Conservation (phyloP, 2,329 filamentous ascomycete genomes). For the Cercospora sp. region DNA sequence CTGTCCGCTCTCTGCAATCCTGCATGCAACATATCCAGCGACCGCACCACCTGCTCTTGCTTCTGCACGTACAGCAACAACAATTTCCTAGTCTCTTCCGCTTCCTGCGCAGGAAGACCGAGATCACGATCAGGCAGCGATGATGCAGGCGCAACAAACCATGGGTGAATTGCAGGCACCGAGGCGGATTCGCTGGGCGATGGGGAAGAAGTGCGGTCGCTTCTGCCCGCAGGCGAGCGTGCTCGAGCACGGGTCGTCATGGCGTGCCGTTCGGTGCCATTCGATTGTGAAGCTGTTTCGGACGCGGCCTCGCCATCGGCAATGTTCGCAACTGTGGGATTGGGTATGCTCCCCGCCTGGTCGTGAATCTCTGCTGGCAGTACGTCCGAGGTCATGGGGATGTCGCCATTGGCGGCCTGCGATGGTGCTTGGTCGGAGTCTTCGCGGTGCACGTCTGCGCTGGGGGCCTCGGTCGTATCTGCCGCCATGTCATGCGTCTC, state of each 20-base stretch:
- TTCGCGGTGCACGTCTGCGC: background rate
- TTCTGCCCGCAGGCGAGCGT: slow-evolving; percentile 41
- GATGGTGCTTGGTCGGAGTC: background rate
- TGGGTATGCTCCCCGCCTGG: slow-evolving; percentile 3
- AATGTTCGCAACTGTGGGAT: slow-evolving; percentile 26
- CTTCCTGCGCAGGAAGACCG: slow-evolving; percentile 70
- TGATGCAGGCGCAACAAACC: slow-evolving; percentile 66
- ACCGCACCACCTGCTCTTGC: slow-evolving; percentile 78
- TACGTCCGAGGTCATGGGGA: background rate
- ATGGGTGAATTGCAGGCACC: slow-evolving; percentile 66
- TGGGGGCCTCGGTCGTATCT: background rate
- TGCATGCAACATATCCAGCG: slow-evolving; percentile 66
- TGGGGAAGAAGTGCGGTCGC: slow-evolving; percentile 42
- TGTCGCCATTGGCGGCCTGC: background rate
- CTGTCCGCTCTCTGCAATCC: slow-evolving; percentile 73
- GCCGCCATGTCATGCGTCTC: slow-evolving; percentile 23
- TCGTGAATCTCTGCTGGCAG: background rate
- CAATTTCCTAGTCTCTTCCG: slow-evolving; percentile 73
- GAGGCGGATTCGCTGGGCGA: slow-evolving; percentile 48
- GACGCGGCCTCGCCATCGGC: slow-evolving; percentile 27
- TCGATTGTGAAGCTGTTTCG: slow-evolving; percentile 47
- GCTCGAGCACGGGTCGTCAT: slow-evolving; percentile 59
- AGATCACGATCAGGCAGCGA: slow-evolving; percentile 68
- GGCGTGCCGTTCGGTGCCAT: slow-evolving; percentile 49
- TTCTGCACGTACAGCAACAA: slow-evolving; percentile 79